Base-by-base conservation (phyloP, 345 rosid genomes). In the Isatis tinctoria region DNA sequence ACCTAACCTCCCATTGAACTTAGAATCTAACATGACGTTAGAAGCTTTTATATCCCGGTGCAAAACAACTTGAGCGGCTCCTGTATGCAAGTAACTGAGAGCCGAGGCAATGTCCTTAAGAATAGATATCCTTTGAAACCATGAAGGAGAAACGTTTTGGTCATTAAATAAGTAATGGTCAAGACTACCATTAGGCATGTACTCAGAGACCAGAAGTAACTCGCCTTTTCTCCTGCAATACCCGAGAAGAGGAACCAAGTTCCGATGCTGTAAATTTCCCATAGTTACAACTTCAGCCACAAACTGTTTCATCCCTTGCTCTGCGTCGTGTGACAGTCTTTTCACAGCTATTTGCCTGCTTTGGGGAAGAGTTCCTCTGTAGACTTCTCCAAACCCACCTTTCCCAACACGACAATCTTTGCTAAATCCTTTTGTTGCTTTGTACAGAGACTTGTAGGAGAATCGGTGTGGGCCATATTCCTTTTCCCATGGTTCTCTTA, bases 301-400 rank as follows among this genome's bases (percentile, higher is more conserved):
- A 58, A 81, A 85, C 27, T 82, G 80, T 73, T 77, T 74, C 84
- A 85, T 81, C 9, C 84, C 82, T 57, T 81, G 83, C 20, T 72
- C 17, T 45, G 83, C 68, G 62, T 77, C 73, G 26, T 83, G 85
- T 1, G 81, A 78, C 10, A 90, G 33, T 39, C 75, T 81, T 52
- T 88, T 88, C 10, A 87, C 87, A 2, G 83, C 88, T 13, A 85
- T 70, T 54, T 61, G 60, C 18, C 39, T 36, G 8, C 74, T 43
- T 41, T 71, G 35, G 1, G 84, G 69, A 1, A 81, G 32, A 4
- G 51, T 64, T 11, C 88, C 86, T 47, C 18, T 47, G 33, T 82
- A 85, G n/a, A 85, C 86, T 52, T 74, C 78, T 6, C 88, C 84
- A 33, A 85, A 85, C 20, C 86, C 88, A 8, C 86, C 88, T 26